A percentile compares a stretch with the other conserved stretches of the same genome.
Evolutionary conservation across 2,329 filamentous ascomycete genomes (phyloP).

Genomic region (Talaromyces sp.): DNA sequence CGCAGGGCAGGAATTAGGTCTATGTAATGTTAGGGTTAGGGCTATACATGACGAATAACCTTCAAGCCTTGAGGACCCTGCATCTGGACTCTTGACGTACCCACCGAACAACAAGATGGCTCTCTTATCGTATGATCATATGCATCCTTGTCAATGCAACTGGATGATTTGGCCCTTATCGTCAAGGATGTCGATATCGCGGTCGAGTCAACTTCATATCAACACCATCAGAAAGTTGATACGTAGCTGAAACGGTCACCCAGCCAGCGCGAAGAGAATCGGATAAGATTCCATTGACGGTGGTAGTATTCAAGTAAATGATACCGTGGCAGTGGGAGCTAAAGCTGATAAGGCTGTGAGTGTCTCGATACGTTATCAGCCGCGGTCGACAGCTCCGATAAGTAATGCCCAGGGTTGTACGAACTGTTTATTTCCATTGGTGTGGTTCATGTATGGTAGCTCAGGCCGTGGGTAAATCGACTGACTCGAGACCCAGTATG

Average conservation of each 20-base stretch:
- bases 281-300: neutral
- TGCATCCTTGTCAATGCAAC: neutral
- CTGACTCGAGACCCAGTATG: too few relatives aligned
- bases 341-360: constrained; percentile 1
- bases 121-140: neutral
- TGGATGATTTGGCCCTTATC: neutral
- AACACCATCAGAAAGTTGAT: neutral
- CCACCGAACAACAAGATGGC: neutral
- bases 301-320: constrained; percentile 1
- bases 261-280: neutral
- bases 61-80: neutral
- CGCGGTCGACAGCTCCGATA: neutral
- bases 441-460: neutral
- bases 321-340: constrained; percentile 10
- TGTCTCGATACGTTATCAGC: neutral
- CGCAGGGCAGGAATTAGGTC: neutral
- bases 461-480: too few relatives aligned
- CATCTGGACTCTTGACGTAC: neutral
- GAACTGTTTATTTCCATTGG: neutral
- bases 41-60: neutral
- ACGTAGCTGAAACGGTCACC: too few relatives aligned
- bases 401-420: neutral
- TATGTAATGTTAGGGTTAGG: neutral
- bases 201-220: neutral
- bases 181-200: neutral